Conservation (phyloP, 495 filamentous ascomycete species). For the Penicillium lagena region DNA sequence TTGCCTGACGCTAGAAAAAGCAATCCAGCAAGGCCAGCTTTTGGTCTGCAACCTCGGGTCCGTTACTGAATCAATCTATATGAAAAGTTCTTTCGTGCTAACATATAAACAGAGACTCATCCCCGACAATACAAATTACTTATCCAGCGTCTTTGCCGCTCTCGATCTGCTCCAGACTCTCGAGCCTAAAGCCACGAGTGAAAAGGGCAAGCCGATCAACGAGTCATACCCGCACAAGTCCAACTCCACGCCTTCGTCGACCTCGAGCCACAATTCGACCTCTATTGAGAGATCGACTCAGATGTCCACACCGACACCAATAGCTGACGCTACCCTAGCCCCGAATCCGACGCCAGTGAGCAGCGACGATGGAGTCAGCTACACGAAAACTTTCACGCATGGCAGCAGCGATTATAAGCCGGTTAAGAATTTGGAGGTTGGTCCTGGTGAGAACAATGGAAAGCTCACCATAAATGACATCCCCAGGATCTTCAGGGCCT, state of each 20-base stretch:
- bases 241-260: not conserved
- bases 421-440: slow-evolving; percentile 14
- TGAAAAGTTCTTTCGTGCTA: not conserved
- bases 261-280: not conserved
- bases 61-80: not conserved
- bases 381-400: slow-evolving; percentile 9
- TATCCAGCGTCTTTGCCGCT: slow-evolving; percentile 13
- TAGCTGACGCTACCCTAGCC: not conserved
- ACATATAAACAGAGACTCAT: slow-evolving; percentile 21
- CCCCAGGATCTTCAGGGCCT: slow-evolving; percentile 10
- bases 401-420: slow-evolving; percentile 1
- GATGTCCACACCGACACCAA: not conserved
- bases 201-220: too few relatives aligned
- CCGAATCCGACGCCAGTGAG: slow-evolving; percentile 1
- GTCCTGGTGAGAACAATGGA: slow-evolving; percentile 5
- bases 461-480: slow-evolving; percentile 15
- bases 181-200: too few relatives aligned
- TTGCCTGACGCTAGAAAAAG: slow-evolving; percentile 2
- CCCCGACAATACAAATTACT: slow-evolving; percentile 18
- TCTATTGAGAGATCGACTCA: not conserved
- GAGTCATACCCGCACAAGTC: not conserved
- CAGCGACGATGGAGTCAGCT: not conserved
- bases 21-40: not conserved
- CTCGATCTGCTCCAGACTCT: slow-evolving; percentile 11
- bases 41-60: slow-evolving; percentile 11